Conservation (phyloP, 768 basidiomycete genomes). For the Suillus alpinus region DNA sequence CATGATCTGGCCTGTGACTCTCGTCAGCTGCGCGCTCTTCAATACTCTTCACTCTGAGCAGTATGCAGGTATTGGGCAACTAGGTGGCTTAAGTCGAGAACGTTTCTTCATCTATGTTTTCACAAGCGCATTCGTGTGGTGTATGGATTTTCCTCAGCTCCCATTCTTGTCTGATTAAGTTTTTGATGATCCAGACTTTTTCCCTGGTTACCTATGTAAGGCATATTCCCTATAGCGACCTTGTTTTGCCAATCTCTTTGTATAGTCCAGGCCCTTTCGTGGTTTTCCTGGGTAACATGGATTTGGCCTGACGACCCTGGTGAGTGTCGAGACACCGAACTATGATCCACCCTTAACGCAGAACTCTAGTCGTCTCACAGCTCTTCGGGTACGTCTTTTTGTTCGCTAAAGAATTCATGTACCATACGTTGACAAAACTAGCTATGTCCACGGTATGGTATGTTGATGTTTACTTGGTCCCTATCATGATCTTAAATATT, state of each 20-base stretch:
- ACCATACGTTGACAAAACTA: conserved; percentile 8
- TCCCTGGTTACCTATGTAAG: conserved; percentile 46
- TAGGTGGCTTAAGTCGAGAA: conserved; percentile 68
- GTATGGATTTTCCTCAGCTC: conserved; percentile 29
- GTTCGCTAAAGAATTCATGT: background rate
- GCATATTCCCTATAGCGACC: background rate
- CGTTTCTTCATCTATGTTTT: conserved; percentile 74
- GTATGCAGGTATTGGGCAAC: conserved; percentile 60
- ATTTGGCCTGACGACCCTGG: conserved; percentile 47
- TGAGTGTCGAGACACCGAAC: conserved; percentile 27
- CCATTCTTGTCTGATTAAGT: background rate
- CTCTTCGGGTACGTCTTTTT: conserved; percentile 41
- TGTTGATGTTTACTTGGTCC: conserved; percentile 6
- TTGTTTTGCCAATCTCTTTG: conserved; percentile 18
- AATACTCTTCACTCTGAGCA: conserved; percentile 74
- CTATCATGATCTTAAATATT: background rate
- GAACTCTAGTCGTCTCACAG: conserved; percentile 38
- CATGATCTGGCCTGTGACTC: conserved; percentile 75
- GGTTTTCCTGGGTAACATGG: conserved; percentile 61
- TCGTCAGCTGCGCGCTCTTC: conserved; percentile 73
- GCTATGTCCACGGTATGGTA: conserved; percentile 45
- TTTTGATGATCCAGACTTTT: conserved; percentile 30
- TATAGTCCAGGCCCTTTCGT: conserved; percentile 46
- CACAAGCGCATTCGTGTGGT: conserved; percentile 56
- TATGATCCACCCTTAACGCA: conserved; percentile 17